Conservation (phyloP, 345 rosid genomes). For the Gossypium turneri region DNA sequence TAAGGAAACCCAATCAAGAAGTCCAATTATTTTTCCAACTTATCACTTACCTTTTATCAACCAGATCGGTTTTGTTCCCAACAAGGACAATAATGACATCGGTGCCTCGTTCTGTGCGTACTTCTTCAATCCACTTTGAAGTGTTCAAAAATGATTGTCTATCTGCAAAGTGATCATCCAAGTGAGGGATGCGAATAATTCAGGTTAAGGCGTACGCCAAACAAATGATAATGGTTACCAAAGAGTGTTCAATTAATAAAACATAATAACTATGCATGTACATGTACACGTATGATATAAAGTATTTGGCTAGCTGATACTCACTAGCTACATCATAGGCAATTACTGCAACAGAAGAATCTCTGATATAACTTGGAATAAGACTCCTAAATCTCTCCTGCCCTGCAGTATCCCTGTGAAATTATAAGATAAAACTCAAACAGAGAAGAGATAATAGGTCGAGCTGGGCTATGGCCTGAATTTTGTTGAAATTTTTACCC, state of each 20-base stretch:
- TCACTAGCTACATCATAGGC: constrained; percentile 92
- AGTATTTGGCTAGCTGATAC: constrained; percentile 17
- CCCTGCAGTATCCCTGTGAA: constrained; percentile 90
- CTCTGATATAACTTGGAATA: constrained; percentile 91
- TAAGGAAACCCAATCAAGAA: neutral
- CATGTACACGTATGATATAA: too few relatives aligned
- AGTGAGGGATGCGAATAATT: constrained; percentile 2
- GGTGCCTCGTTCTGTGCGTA: constrained; percentile 76
- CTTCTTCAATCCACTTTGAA: constrained; percentile 92
- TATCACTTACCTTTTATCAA: constrained; percentile 53
- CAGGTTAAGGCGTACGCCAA: neutral
- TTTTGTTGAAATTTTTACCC: too few relatives aligned
- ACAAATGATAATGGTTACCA: neutral
- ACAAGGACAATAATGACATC: constrained; percentile 88
- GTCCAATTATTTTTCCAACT: neutral
- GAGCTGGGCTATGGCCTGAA: too few relatives aligned
- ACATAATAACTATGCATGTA: too few relatives aligned
- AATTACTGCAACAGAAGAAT: constrained; percentile 93
- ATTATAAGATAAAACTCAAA: constrained; percentile 12
- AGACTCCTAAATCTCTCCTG: constrained; percentile 96
- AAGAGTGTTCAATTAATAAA: too few relatives aligned
- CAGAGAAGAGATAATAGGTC: neutral
- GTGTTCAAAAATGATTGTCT: constrained; percentile 88
- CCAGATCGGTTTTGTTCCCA: constrained; percentile 91
- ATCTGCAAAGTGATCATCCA: constrained; percentile 38